Percentiles rank a stretch among this genome's conserved stretches.
These are phyloP conservation scores for Ascochyta rabiei DNA, from an alignment of 2,329 filamentous ascomycete species.

Conservation along the genomic window DNA sequence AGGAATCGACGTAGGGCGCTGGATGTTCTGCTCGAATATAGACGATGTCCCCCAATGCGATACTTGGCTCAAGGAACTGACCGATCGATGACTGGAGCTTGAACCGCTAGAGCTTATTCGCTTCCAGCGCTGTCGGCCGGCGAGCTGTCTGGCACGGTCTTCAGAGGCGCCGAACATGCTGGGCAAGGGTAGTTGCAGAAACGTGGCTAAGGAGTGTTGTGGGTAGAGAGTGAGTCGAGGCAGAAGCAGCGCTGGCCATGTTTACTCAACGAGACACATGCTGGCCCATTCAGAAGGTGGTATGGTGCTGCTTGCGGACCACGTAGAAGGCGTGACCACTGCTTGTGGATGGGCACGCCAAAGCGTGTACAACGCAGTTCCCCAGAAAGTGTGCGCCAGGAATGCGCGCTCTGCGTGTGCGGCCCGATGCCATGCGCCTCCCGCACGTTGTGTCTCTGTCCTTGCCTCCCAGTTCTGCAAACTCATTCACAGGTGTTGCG, in stretches of 20 bases:
- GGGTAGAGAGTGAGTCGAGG: slow-evolving; percentile 4
- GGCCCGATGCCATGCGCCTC: slow-evolving; percentile 6
- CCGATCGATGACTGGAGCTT: slow-evolving; percentile 21
- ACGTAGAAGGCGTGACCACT: slow-evolving; percentile 7
- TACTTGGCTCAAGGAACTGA: slow-evolving; percentile 20
- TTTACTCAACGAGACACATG: slow-evolving; percentile 8
- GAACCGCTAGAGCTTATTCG: slow-evolving; percentile 32
- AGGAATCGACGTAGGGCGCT: not conserved
- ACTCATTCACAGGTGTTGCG: not conserved
- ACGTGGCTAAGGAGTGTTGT: slow-evolving; percentile 12
- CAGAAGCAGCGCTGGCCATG: slow-evolving; percentile 7
- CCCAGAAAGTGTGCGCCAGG: slow-evolving; percentile 1
- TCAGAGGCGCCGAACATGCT: slow-evolving; percentile 44
- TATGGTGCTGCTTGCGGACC: slow-evolving; percentile 11
- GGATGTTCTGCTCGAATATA: slow-evolving; percentile 12
- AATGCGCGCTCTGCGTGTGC: slow-evolving; percentile 5
- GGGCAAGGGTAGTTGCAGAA: slow-evolving; percentile 3
- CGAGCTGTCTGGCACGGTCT: slow-evolving; percentile 44
- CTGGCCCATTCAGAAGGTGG: slow-evolving; percentile 4
- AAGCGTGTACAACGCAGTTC: not conserved
- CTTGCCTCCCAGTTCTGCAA: not conserved
- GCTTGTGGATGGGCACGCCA: slow-evolving; percentile 1
- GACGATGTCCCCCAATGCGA: slow-evolving; percentile 9
- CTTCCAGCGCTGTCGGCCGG: slow-evolving; percentile 37
- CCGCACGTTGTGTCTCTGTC: slow-evolving; percentile 1